Percentiles rank a stretch among this genome's conserved stretches.
These are phyloP conservation scores for Penicillium dipodomyicola DNA, from an alignment of 495 filamentous ascomycete genomes.

Conservation along the genomic window DNA sequence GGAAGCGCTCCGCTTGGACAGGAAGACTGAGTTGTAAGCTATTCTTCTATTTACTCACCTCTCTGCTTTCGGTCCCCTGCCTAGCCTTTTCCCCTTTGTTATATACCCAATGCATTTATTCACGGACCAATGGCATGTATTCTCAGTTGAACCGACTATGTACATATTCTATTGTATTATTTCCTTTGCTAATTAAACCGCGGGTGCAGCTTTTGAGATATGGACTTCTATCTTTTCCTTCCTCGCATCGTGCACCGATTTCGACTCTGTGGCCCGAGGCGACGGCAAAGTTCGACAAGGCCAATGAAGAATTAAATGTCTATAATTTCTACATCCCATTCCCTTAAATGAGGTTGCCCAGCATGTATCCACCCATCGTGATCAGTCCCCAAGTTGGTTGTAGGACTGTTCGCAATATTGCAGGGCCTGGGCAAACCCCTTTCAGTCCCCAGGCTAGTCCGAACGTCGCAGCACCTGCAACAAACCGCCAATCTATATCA, in stretches of 20 bases:
- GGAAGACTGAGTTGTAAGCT: constrained; percentile 50
- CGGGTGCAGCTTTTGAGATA: constrained; percentile 15
- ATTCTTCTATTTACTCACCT: constrained; percentile 17
- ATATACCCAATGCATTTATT: constrained; percentile 17
- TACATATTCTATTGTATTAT: constrained; percentile 5
- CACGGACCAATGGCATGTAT: neutral
- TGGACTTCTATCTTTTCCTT: neutral
- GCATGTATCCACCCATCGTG: constrained; percentile 51
- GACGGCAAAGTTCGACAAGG: neutral
- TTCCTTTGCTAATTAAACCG: constrained; percentile 9
- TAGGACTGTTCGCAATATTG: constrained; percentile 44
- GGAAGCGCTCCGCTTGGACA: constrained; percentile 24
- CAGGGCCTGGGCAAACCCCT: constrained; percentile 58
- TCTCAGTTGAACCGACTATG: neutral
- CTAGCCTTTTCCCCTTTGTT: constrained; percentile 10
- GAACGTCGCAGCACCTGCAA: constrained; percentile 50
- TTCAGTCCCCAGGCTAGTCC: constrained; percentile 56
- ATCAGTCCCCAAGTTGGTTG: constrained; percentile 51
- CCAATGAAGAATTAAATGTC: neutral
- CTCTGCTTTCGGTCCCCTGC: neutral
- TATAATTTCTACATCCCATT: neutral
- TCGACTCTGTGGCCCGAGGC: neutral
- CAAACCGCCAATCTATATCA: constrained; percentile 56
- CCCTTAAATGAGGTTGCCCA: constrained; percentile 36
- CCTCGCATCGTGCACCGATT: neutral